These are phyloP conservation scores for Diversispora epigaea DNA, from an alignment of 192 early-diverging fungal genomes.

Conservation along the genomic window DNA sequence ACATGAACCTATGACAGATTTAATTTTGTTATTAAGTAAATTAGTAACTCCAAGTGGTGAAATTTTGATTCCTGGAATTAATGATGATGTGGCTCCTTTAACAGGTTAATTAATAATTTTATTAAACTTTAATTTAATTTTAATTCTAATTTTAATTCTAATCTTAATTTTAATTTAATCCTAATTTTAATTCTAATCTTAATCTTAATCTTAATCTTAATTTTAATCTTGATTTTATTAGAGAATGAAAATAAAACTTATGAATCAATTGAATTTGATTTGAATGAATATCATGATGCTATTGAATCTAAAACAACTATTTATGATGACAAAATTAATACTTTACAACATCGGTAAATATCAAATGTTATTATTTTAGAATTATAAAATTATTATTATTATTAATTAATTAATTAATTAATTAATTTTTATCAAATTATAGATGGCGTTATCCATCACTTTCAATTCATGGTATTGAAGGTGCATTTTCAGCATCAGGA, in stretches of 20 bases:
- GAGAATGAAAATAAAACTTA: conserved; percentile 82
- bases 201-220: background rate
- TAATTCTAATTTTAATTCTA: background rate
- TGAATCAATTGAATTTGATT: conserved; percentile 76
- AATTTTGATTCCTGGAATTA: conserved; percentile 90
- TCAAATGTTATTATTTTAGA: no score
- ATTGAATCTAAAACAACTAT: conserved; percentile 76
- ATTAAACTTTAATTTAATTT: background rate
- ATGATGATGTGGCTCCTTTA: conserved; percentile 85
- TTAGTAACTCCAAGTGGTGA: conserved; percentile 83
- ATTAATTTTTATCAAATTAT: background rate
- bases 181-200: background rate
- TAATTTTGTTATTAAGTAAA: conserved; percentile 77
- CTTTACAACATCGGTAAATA: conserved; percentile 72
- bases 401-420: background rate
- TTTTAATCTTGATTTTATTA: background rate
- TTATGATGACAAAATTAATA: conserved; percentile 69
- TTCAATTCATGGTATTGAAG: conserved; percentile 96
- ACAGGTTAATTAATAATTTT: conserved; percentile 49
- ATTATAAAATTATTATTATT: background rate
- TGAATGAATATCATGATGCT: conserved; percentile 77
- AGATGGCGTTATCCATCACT: conserved; percentile 96
- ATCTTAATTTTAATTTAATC: background rate
- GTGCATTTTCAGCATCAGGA: conserved; percentile 90
- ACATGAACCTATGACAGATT: conserved; percentile 98